A percentile compares a stretch with the other conserved stretches of the same genome.
Evolutionary conservation across 179 eudicot genomes (phyloP).

Genomic region (Pouteria campechiana): DNA sequence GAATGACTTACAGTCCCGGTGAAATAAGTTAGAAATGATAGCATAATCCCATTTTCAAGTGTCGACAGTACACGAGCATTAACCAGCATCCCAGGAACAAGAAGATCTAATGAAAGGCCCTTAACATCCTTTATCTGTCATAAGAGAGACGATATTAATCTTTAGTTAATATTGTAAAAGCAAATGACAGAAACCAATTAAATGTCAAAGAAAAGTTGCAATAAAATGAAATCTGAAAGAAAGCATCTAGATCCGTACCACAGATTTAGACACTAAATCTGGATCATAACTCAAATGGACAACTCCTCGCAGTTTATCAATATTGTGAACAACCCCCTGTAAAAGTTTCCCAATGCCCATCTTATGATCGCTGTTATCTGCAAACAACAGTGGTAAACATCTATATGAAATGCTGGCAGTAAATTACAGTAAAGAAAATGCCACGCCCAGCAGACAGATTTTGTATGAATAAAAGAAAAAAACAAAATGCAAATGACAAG

Average conservation of each 20-base stretch:
- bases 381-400: not conserved
- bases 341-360: conserved; percentile 45
- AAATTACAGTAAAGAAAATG: no score
- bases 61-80: conserved; percentile 69
- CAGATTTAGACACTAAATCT: conserved; percentile 61
- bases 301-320: conserved; percentile 77
- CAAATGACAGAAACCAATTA: conserved; percentile 1
- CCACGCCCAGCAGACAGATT: no score
- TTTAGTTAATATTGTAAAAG: conserved; percentile 1
- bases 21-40: conserved; percentile 86
- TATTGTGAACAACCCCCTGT: conserved; percentile 73
- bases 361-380: conserved; percentile 33
- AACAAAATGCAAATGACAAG: not conserved
- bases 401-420: no score
- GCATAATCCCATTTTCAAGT: conserved; percentile 87
- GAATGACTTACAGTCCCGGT: conserved; percentile 98
- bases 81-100: conserved; percentile 98
- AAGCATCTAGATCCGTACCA: conserved; percentile 52
- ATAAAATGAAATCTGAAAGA: not conserved
- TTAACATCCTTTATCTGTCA: conserved; percentile 82
- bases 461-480: no score
- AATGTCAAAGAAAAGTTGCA: not conserved
- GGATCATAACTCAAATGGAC: conserved; percentile 60
- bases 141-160: conserved; percentile 10
- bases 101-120: conserved; percentile 92